Conservation (phyloP, 768 basidiomycete species). For the Boletus rubropictus region DNA sequence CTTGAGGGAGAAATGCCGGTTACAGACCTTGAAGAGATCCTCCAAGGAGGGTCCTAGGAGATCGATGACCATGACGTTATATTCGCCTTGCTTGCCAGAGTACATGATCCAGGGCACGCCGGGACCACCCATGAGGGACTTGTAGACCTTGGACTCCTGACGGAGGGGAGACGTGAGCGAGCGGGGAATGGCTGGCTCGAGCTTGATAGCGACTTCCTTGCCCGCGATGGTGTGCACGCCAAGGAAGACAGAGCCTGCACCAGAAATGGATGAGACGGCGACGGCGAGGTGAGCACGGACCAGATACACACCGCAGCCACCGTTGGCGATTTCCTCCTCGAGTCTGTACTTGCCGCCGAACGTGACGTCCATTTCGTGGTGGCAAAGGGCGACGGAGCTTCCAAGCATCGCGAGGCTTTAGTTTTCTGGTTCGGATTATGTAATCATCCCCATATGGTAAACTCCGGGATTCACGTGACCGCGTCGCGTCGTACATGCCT, state of each 20-base stretch:
- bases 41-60: slow-evolving; percentile 87
- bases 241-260: slow-evolving; percentile 69
- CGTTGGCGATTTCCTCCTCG: slow-evolving; percentile 75
- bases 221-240: slow-evolving; percentile 78
- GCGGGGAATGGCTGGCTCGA: slow-evolving; percentile 56
- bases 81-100: slow-evolving; percentile 86
- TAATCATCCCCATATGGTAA: slow-evolving; percentile 15
- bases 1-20: slow-evolving; percentile 89
- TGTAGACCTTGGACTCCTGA: slow-evolving; percentile 90
- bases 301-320: slow-evolving; percentile 69
- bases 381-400: slow-evolving; percentile 12
- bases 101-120: slow-evolving; percentile 92
- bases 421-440: slow-evolving; percentile 20
- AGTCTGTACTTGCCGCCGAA: slow-evolving; percentile 76
- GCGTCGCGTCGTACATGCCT: slow-evolving; percentile 17
- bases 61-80: slow-evolving; percentile 98
- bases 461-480: slow-evolving; percentile 23
- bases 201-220: slow-evolving; percentile 80
- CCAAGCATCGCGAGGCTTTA: neutral
- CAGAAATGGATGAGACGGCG: slow-evolving; percentile 10
- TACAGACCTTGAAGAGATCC: slow-evolving; percentile 83
- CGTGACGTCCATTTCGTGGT: slow-evolving; percentile 32
- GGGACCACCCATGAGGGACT: slow-evolving; percentile 80
- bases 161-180: slow-evolving; percentile 59
- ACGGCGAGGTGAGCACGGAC: slow-evolving; percentile 29